Base-by-base conservation (phyloP, 345 rosid genomes). In the Sisymbrium altissimum region DNA sequence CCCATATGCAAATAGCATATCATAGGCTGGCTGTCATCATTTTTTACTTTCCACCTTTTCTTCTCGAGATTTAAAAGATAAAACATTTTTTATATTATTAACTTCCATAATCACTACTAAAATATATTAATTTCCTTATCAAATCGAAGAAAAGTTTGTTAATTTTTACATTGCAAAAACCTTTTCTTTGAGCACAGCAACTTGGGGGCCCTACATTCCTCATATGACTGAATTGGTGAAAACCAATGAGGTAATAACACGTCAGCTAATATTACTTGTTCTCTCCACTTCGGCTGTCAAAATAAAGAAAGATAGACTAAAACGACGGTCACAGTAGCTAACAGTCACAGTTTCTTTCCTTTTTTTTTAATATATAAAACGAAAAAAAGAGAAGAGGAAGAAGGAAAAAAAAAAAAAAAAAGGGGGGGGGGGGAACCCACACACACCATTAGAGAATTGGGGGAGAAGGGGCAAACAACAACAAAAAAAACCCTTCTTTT, bases 371-470 rank as follows among this genome's bases (percentile, higher is more conserved):
- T n/a, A n/a, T n/a, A n/a, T n/a, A n/a, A n/a, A 56, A 66, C 9
- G 55, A 9, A 4, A 4, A 19, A 19, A 67, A 36, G 14, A 23
- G 60, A 52, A 61, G 30, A 56, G 49, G 52, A 12, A 45, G 13
- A 9, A 3, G 9, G 14, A 9, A 44, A 21, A 13, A 29, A 32
- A 64, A 76, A 69, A 49, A 50, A 36, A 9, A n/a, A n/a, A n/a
- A n/a, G n/a, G 36, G n/a, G 45, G 57, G 30, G 50, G 75, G n/a
- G 50, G 72, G 57, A 71, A 77, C 60, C 79, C n/a, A n/a, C 76
- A 23, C 25, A 23, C 25, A 77, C 76, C 72, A 71, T 71, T 71
- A 71, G 71, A 30, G 32, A 45, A 63, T 63, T 63, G 75, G 71
- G 66, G 21, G 58, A 76, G 75, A 44, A 59, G 56, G 32, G 70